These are phyloP conservation scores for Tagetes erecta DNA, from an alignment of 129 eudicot genomes.

Conservation along the genomic window DNA sequence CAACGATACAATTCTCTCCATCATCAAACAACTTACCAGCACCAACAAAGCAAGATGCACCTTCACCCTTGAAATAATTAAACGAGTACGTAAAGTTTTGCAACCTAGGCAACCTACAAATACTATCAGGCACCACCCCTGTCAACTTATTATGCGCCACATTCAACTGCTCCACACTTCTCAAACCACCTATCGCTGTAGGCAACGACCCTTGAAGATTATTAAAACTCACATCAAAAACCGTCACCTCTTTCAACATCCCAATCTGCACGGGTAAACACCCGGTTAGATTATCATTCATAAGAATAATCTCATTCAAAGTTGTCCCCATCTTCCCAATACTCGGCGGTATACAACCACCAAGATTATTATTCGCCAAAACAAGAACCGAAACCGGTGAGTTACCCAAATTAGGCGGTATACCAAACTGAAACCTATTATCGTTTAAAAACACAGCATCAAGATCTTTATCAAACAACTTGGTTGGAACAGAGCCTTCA, in stretches of 20 bases:
- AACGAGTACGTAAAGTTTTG: slow-evolving; percentile 72
- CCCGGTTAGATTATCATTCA: slow-evolving; percentile 73
- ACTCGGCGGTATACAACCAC: slow-evolving; percentile 86
- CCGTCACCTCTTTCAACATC: slow-evolving; percentile 57
- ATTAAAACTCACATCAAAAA: slow-evolving; percentile 77
- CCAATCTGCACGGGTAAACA: slow-evolving; percentile 79
- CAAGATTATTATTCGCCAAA: slow-evolving; percentile 75
- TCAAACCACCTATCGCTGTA: slow-evolving; percentile 47
- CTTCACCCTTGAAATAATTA: slow-evolving; percentile 82
- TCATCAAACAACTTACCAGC: slow-evolving; percentile 55
- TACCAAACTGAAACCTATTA: slow-evolving; percentile 73
- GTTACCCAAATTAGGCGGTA: slow-evolving; percentile 82
- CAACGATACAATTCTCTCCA: slow-evolving; percentile 56
- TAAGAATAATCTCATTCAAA: slow-evolving; percentile 65
- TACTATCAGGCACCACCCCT: slow-evolving; percentile 60
- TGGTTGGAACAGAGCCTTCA: slow-evolving; percentile 76
- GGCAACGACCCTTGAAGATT: slow-evolving; percentile 62
- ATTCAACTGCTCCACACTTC: slow-evolving; percentile 66
- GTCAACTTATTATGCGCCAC: slow-evolving; percentile 81
- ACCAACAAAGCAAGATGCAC: slow-evolving; percentile 54
- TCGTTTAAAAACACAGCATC: slow-evolving; percentile 84
- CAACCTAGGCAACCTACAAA: slow-evolving; percentile 67
- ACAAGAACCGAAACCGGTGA: slow-evolving; percentile 94
- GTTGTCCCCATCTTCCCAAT: slow-evolving; percentile 84
- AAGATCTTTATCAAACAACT: slow-evolving; percentile 68